Evolutionary conservation across 768 basidiomycete species (phyloP).

Genomic region (Rhizopogon vulgaris): DNA sequence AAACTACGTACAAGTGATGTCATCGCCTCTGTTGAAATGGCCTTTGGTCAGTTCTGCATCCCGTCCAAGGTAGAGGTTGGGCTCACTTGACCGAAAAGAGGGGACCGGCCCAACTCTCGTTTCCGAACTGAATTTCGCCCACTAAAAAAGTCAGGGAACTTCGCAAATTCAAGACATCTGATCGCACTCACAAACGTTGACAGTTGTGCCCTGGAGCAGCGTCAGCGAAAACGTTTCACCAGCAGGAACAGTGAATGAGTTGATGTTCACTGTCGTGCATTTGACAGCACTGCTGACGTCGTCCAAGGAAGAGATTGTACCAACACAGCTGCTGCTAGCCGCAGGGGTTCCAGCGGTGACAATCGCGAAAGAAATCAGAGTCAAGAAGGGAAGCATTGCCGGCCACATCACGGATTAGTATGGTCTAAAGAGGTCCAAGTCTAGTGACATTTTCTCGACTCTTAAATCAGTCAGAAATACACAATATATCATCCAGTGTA

Average conservation of each 20-base stretch:
- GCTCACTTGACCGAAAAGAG: constrained; percentile 45
- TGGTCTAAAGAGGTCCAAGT: neutral
- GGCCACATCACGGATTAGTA: neutral
- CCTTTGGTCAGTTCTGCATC: neutral
- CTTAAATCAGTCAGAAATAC: neutral
- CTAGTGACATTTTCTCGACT: too few relatives aligned
- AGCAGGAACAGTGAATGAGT: constrained; percentile 50
- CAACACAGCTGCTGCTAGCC: constrained; percentile 30
- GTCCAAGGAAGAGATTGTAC: constrained; percentile 46
- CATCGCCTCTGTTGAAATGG: constrained; percentile 32
- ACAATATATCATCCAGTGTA: neutral
- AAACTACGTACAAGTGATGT: constrained; percentile 39
- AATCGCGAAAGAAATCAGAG: constrained; percentile 13
- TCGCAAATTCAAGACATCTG: neutral
- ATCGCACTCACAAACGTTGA: constrained; percentile 47
- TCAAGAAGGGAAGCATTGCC: constrained; percentile 6
- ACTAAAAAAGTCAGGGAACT: constrained; percentile 24
- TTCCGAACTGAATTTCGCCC: constrained; percentile 55
- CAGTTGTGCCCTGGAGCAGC: constrained; percentile 43
- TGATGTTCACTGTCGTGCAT: constrained; percentile 55
- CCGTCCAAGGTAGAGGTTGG: neutral
- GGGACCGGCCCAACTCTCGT: constrained; percentile 45
- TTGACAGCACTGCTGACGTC: constrained; percentile 46
- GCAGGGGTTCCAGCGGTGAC: constrained; percentile 11
- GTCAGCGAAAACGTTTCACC: constrained; percentile 44